Percentiles rank a stretch among this genome's conserved stretches.
Evolutionary conservation across 108 stramenopile species (phyloP).

Genomic region (Cyclotella choctawhatcheeana): DNA sequence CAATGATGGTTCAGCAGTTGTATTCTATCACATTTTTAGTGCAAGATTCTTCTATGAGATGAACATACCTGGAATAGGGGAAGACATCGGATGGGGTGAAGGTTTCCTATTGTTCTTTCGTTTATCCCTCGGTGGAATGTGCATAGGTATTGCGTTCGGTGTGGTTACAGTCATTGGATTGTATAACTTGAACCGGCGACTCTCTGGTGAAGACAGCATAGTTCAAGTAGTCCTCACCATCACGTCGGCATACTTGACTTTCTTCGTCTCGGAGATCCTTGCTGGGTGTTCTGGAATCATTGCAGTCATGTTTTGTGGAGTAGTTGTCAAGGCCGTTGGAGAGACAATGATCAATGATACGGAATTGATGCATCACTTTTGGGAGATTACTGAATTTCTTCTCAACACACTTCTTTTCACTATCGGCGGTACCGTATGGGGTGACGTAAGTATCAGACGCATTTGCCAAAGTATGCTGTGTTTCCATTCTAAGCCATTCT

Average conservation of each 20-base stretch:
- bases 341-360: conserved; percentile 63
- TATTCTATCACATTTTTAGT: conserved; percentile 86
- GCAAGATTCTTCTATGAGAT: conserved; percentile 57
- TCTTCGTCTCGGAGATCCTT: conserved; percentile 74
- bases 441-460: conserved; percentile 18
- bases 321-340: conserved; percentile 63
- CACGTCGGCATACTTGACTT: conserved; percentile 80
- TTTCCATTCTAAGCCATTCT: too few species aligned
- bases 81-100: conserved; percentile 37
- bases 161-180: conserved; percentile 46
- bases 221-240: conserved; percentile 84
- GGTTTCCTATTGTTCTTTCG: conserved; percentile 71
- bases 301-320: conserved; percentile 71
- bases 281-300: conserved; percentile 75
- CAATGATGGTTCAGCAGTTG: conserved; percentile 93
- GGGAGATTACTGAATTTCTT: conserved; percentile 77
- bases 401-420: conserved; percentile 93
- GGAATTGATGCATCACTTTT: conserved; percentile 77
- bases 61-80: conserved; percentile 50
- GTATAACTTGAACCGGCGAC: conserved; percentile 56
- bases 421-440: conserved; percentile 90
- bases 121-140: conserved; percentile 79
- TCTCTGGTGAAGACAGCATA: conserved; percentile 59
- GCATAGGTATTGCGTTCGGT: conserved; percentile 76
- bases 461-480: too few species aligned